Base-by-base conservation (phyloP, 163 green algal genomes). In the Volvox carteri region DNA sequence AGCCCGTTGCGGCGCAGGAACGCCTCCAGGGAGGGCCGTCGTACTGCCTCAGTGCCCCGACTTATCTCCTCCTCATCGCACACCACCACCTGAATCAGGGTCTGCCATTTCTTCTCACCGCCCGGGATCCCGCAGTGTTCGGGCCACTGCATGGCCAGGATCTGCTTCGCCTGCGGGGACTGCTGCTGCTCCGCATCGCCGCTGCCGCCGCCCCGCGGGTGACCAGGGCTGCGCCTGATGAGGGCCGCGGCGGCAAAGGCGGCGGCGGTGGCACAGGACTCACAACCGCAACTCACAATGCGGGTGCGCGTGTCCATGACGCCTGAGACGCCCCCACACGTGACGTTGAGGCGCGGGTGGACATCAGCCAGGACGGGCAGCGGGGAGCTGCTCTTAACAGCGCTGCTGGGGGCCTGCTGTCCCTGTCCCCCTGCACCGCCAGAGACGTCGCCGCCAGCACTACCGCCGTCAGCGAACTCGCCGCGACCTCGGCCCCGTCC, bases 1-100 rank as follows among this genome's bases (percentile, higher is more conserved):
- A 86, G 58, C 4, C 78, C 58, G 11, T 25, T 76, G 58, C 78
- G 78, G 58, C 78, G 78, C 25, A 86, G 39, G n/a, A 77, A 86
- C 33, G 41, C 12, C 28, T 70, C 58, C 12, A 86, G 42, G 28
- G 78, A 75, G 28, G 56, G 78, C 41, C 33, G 39, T 9, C 78
- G 56, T 23, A 73, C 78, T 4, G 28, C 58, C 12, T 46, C 78
- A 14, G 28, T 14, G 14, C 23, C 78, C 1, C 0, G n/a, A 0
- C 37, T 33, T n/a, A n/a, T n/a, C 0, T 1, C 12, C 75, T 48
- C 46, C 50, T 46, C 52, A 44, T 19, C 77, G 6, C 35, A 37
- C 52, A 85, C 35, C 77, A 54, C 35, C 58, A 86, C 78, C 78
- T 65, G 78, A 28, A 86, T 41, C 78, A 52, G 21, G 58, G 28